Evolutionary conservation across 1,139 yeast genomes (phyloP).

Genomic region (Kodamaea alishanica): DNA sequence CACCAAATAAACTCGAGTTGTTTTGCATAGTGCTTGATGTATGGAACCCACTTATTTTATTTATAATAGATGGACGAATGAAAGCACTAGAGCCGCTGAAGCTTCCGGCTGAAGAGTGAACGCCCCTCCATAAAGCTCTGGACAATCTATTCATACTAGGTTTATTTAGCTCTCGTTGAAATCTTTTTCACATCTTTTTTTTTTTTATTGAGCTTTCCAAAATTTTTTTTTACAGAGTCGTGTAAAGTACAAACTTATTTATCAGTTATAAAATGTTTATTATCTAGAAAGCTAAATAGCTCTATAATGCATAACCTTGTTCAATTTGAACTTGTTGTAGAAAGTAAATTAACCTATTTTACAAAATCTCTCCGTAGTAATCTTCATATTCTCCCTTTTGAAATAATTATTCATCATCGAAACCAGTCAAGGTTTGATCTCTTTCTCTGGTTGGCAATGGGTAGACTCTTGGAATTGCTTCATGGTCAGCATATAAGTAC

Average conservation of each 20-base stretch:
- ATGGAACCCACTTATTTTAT: constrained; percentile 5
- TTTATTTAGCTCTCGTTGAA: no score
- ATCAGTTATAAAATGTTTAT: not conserved
- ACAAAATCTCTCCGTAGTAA: no score
- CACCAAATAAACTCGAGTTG: constrained; percentile 25
- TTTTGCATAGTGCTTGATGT: constrained; percentile 10
- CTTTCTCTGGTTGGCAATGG: constrained; percentile 64
- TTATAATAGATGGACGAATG: no score
- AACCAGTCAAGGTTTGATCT: constrained; percentile 48
- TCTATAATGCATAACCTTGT: constrained; percentile 5
- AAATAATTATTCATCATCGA: constrained; percentile 41
- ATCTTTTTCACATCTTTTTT: not conserved
- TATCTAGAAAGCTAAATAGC: no score
- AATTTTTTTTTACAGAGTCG: no score
- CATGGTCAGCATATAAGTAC: constrained; percentile 63
- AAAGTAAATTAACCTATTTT: no score
- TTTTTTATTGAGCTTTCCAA: not conserved
- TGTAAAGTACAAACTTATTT: not conserved
- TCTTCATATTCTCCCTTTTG: not conserved
- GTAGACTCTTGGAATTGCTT: constrained; percentile 64
- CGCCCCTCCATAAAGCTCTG: not conserved
- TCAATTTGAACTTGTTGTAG: no score
- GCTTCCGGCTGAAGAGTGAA: not conserved
- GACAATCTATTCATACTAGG: constrained; percentile 1
- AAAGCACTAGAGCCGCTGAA: no score